phyloP scores from a whole-genome alignment of 2,329 filamentous ascomycete genomes.

The Monascus ruber region DNA sequence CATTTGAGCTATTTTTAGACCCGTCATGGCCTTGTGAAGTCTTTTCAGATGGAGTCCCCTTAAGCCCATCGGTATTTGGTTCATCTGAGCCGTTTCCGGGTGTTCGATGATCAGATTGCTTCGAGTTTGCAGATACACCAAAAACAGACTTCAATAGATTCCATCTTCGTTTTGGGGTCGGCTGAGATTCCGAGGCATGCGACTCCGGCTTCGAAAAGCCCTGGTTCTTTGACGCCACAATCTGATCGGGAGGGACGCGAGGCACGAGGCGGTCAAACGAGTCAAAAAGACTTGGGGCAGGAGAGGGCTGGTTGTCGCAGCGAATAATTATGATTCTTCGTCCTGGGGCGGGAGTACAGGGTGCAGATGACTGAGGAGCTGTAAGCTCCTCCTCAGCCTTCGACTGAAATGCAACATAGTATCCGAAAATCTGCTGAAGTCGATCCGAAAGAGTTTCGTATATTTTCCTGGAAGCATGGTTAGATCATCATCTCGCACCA shows the following conservation, averaged over 20 bases:
- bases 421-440: slow-evolving; percentile 62
- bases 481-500: neutral
- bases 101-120: slow-evolving; percentile 27
- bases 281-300: slow-evolving; percentile 43
- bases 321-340: slow-evolving; percentile 82
- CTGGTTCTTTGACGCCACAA: slow-evolving; percentile 23
- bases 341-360: slow-evolving; percentile 74
- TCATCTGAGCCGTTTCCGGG: slow-evolving; percentile 29
- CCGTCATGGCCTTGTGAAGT: slow-evolving; percentile 17
- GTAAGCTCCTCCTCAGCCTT: slow-evolving; percentile 48
- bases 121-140: slow-evolving; percentile 32
- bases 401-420: slow-evolving; percentile 65
- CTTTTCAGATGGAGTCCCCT: slow-evolving; percentile 10
- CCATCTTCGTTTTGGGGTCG: slow-evolving; percentile 35
- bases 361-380: slow-evolving; percentile 59
- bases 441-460: slow-evolving; percentile 56
- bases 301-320: slow-evolving; percentile 54
- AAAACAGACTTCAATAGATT: slow-evolving; percentile 41
- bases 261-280: slow-evolving; percentile 52
- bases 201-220: slow-evolving; percentile 17
- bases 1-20: slow-evolving; percentile 10
- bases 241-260: slow-evolving; percentile 19
- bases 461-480: slow-evolving; percentile 47
- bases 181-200: slow-evolving; percentile 11
- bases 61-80: slow-evolving; percentile 17